Percentiles rank a stretch among this genome's conserved stretches.
phyloP scores from a whole-genome alignment of 805 yeast genomes.

The Pichia thaimueangensis region DNA sequence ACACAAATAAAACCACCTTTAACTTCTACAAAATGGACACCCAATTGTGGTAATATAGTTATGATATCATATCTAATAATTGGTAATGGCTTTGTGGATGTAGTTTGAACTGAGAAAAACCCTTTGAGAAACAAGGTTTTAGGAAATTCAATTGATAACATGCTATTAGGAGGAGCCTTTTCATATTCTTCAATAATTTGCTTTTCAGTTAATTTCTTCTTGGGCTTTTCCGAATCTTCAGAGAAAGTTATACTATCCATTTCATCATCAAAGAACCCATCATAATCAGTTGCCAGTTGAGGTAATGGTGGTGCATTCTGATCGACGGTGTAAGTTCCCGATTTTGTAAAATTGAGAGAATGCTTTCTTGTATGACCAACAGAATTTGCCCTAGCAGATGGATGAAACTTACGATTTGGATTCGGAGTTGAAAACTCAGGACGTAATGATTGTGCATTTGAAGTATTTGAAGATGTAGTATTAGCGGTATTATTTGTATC shows the following conservation, averaged over 20 bases:
- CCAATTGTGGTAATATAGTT: slow-evolving; percentile 64
- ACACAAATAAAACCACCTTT: slow-evolving; percentile 90
- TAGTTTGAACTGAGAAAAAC: slow-evolving; percentile 89
- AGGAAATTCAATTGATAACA: slow-evolving; percentile 94
- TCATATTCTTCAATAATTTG: slow-evolving; percentile 39
- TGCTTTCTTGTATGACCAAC: slow-evolving; percentile 74
- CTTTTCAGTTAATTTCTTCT: slow-evolving; percentile 37
- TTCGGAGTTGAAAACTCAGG: neutral
- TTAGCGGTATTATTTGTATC: slow-evolving; percentile 11
- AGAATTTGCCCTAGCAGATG: slow-evolving; percentile 83
- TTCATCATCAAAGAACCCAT: slow-evolving; percentile 52
- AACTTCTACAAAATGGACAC: slow-evolving; percentile 80
- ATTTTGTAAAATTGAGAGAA: slow-evolving; percentile 35
- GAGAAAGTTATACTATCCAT: slow-evolving; percentile 31
- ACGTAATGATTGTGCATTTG: slow-evolving; percentile 5
- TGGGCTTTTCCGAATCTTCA: slow-evolving; percentile 21
- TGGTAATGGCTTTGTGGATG: slow-evolving; percentile 87
- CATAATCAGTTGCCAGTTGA: slow-evolving; percentile 37
- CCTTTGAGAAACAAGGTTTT: slow-evolving; percentile 88
- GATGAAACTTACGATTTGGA: slow-evolving; percentile 40
- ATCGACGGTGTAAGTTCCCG: slow-evolving; percentile 15
- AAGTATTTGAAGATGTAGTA: neutral
- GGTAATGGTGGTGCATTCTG: slow-evolving; percentile 41
- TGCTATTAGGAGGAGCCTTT: slow-evolving; percentile 63
- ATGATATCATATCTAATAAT: slow-evolving; percentile 82